Evolutionary conservation across 768 basidiomycete species (phyloP).

Genomic region (Leccinum truebloodii): DNA sequence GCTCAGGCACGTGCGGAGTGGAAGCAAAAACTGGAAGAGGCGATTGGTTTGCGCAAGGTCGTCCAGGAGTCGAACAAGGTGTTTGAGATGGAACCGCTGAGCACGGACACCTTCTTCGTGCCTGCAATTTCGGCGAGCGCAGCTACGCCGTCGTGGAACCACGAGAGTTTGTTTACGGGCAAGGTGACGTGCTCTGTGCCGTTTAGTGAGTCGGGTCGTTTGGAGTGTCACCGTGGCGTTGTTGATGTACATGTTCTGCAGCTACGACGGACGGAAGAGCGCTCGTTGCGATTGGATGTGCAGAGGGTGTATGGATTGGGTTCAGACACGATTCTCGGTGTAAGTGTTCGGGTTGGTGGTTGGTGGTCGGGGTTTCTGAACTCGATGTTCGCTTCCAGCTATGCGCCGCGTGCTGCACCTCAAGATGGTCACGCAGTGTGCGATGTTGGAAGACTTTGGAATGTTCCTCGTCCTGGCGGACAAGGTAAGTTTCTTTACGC

Average conservation of each 20-base stretch:
- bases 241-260: constrained; percentile 32
- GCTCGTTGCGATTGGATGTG: constrained; percentile 91
- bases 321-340: constrained; percentile 86
- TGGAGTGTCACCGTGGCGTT: background rate
- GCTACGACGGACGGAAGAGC: constrained; percentile 82
- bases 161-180: constrained; percentile 72
- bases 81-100: constrained; percentile 90
- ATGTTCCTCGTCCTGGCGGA: constrained; percentile 96
- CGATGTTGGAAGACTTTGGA: constrained; percentile 94
- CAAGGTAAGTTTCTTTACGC: constrained; percentile 50
- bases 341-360: constrained; percentile 31
- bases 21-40: constrained; percentile 88
- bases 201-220: constrained; percentile 57
- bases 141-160: constrained; percentile 55
- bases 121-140: constrained; percentile 57
- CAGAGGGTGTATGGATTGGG: constrained; percentile 95
- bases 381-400: constrained; percentile 44
- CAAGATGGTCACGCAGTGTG: constrained; percentile 92
- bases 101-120: constrained; percentile 83
- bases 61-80: constrained; percentile 95
- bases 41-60: constrained; percentile 77
- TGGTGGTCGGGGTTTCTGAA: constrained; percentile 5
- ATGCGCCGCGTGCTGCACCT: constrained; percentile 93
- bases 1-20: constrained; percentile 76
- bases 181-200: constrained; percentile 96